Evolutionary conservation across 2,329 filamentous ascomycete species (phyloP), one percentile per base, ranked within the genome.

Genomic region (Botrytis sinoallii): DNA sequence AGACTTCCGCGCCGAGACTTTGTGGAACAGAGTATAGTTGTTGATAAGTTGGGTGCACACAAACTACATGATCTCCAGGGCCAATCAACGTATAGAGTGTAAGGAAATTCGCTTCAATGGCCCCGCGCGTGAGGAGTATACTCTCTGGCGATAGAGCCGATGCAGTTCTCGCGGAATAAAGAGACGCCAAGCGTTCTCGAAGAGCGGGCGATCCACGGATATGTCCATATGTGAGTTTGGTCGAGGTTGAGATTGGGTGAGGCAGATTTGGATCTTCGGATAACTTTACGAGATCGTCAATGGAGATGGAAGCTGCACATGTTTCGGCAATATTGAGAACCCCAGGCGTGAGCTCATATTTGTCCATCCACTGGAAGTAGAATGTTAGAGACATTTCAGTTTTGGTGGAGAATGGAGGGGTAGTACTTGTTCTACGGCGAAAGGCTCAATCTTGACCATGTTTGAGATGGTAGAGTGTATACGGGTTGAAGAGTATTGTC

Each of bases 31-130:
- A 85, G 80, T 95, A 96, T 1, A 97, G 86, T 78, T 96, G 93
- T 81, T 96, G 93, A 79, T 96, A 97, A 0, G 93, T 95, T 20
- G 94, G 94, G 80, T 94, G 93, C 74, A 96, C 92, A 79, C 93
- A 96, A 74, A 97, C 88, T 65, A 95, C 92, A 85, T 97, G 94
- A 80, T 97, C 93, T 0, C 90, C 92, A 0, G 90, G 88, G 0
- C 89, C 88, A 3, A 96, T 81, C 10, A 96, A 85, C 1, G 91
- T 86, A 81, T 95, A 95, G 12, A 96, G 87, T 3, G 90, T 84
- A n/a, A 96, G 83, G 78, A 94, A 93, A 80, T 97, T 97, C n/a
- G 93, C 94, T 9, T 89, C 87, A 69, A 97, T 97, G 22, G 93
- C 93, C 16, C 94, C 94, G 44, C 91, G 89, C 0, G 93, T 93